A percentile compares a stretch with the other conserved stretches of the same genome.
Evolutionary conservation across 768 basidiomycete genomes (phyloP).

Genomic region (Boletus reticulatus): DNA sequence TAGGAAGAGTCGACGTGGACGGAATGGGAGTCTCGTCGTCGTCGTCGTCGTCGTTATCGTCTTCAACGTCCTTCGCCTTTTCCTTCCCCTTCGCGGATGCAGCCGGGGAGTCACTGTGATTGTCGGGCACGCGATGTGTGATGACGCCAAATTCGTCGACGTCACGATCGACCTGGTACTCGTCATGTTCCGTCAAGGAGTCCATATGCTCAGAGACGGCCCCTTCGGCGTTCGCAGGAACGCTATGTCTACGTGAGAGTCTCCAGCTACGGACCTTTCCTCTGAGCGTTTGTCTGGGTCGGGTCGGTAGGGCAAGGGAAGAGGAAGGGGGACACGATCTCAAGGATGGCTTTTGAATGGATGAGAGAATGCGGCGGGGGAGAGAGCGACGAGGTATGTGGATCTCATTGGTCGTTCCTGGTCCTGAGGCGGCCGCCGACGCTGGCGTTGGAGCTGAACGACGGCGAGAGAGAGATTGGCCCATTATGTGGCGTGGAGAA

Average conservation of each 20-base stretch:
- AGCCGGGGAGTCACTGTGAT: constrained; percentile 24
- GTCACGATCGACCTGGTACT: constrained; percentile 28
- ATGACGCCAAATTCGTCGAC: constrained; percentile 28
- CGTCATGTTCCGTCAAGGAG: constrained; percentile 24
- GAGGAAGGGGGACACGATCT: constrained; percentile 12
- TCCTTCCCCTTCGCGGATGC: constrained; percentile 36
- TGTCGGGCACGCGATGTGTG: constrained; percentile 28
- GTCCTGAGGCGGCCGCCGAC: constrained; percentile 6
- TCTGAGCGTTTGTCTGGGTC: constrained; percentile 28
- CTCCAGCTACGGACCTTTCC: constrained; percentile 27
- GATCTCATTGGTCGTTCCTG: constrained; percentile 1
- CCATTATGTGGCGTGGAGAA: constrained; percentile 19
- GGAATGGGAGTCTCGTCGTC: constrained; percentile 1
- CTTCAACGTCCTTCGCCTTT: constrained; percentile 26
- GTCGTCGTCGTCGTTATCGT: constrained; percentile 1
- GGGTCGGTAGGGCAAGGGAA: constrained; percentile 19
- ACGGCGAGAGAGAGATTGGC: constrained; percentile 33
- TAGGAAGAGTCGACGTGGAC: constrained; percentile 19
- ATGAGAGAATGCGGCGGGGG: constrained; percentile 36
- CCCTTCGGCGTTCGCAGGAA: constrained; percentile 13
- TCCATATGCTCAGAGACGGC: constrained; percentile 13
- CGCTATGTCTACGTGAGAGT: constrained; percentile 18
- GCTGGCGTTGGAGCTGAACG: constrained; percentile 9
- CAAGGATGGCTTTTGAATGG: constrained; percentile 26
- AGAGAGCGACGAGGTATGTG: constrained; percentile 18